phyloP scores from a whole-genome alignment of 2,329 filamentous ascomycete genomes.

The Trichoderma arundinaceum region DNA sequence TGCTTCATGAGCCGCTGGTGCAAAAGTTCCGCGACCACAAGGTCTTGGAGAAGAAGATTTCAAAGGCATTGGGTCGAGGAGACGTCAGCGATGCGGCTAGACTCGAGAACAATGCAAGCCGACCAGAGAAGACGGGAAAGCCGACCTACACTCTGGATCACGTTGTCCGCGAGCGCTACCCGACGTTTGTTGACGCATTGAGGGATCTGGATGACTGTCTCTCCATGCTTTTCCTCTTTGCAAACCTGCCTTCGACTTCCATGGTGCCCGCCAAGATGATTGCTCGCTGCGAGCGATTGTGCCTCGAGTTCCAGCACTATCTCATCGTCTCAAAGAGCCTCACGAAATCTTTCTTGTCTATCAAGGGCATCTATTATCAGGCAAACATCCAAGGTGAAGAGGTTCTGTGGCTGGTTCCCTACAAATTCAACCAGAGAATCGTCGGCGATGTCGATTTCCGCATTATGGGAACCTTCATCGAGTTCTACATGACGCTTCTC shows the following conservation, averaged over 20 bases:
- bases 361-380: conserved; percentile 99
- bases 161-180: conserved; percentile 97
- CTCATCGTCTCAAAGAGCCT: conserved; percentile 89
- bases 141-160: conserved; percentile 92
- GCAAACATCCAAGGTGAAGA: conserved; percentile 97
- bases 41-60: conserved; percentile 96
- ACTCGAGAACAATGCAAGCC: conserved; percentile 82
- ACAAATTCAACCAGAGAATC: conserved; percentile 95
- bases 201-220: conserved; percentile 95
- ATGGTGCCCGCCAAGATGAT: conserved; percentile 95
- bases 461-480: conserved; percentile 99
- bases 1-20: conserved; percentile 93
- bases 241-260: conserved; percentile 88
- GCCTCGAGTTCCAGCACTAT: conserved; percentile 97
- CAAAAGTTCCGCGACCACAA: conserved; percentile 98
- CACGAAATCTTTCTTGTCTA: conserved; percentile 94
- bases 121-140: conserved; percentile 88
- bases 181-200: conserved; percentile 92
- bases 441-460: conserved; percentile 95
- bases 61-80: conserved; percentile 85
- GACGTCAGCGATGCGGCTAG: conserved; percentile 88
- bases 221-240: conserved; percentile 96
- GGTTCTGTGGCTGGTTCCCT: conserved; percentile 94
- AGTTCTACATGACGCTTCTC: conserved; percentile 96
- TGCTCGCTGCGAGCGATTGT: conserved; percentile 88